Conservation (phyloP, 805 yeast species). For the Scheffersomyces coipomensis region DNA sequence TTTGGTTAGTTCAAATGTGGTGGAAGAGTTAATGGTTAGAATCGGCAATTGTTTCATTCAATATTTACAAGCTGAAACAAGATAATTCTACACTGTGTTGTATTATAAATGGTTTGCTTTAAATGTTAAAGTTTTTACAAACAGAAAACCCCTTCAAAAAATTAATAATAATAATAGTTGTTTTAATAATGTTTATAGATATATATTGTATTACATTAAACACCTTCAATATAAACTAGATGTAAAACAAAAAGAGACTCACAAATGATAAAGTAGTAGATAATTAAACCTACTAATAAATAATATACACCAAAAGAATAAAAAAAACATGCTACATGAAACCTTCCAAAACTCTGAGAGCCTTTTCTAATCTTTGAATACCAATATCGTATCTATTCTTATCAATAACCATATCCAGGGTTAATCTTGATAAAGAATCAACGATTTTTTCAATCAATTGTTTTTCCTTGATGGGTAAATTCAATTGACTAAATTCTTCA, state of each 20-base stretch:
- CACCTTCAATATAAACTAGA: no score
- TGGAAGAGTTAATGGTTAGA: conserved; percentile 28
- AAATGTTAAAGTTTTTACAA: no score
- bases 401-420: conserved; percentile 88
- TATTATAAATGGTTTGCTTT: neutral
- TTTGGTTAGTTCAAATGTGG: conserved; percentile 22
- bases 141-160: no score
- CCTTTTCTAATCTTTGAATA: conserved; percentile 72
- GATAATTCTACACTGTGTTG: neutral
- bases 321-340: conserved; percentile 30
- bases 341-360: conserved; percentile 85
- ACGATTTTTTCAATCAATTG: conserved; percentile 80
- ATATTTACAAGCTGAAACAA: conserved; percentile 10
- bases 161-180: no score
- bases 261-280: no score
- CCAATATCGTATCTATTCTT: conserved; percentile 81
- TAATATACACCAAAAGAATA: neutral
- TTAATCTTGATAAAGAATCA: conserved; percentile 78
- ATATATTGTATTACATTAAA: no score
- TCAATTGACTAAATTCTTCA: conserved; percentile 70
- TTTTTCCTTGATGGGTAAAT: conserved; percentile 73
- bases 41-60: conserved; percentile 26
- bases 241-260: no score
- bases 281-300: no score
- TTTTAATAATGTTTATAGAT: no score